Conservation (phyloP, 805 yeast genomes). For the Saccharomycopsis malanga region DNA sequence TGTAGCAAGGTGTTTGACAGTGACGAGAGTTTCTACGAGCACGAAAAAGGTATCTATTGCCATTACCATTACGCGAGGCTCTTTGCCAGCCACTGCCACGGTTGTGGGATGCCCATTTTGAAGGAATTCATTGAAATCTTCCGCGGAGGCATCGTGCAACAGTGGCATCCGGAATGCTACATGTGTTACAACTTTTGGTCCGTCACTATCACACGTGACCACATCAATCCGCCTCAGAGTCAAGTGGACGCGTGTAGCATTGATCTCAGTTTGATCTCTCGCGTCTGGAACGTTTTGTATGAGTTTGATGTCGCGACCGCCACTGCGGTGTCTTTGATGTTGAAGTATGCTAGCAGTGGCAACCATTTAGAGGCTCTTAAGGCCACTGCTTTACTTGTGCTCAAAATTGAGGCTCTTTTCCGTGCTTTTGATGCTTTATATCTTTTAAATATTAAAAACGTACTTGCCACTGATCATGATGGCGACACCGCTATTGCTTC, state of each 20-base stretch:
- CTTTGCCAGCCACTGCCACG: constrained; percentile 86
- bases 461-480: constrained; percentile 19
- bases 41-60: constrained; percentile 75
- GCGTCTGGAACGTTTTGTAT: constrained; percentile 81
- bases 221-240: constrained; percentile 40
- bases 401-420: constrained; percentile 71
- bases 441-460: constrained; percentile 24
- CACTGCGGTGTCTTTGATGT: constrained; percentile 83
- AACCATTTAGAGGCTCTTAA: constrained; percentile 58
- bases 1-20: constrained; percentile 83
- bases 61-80: constrained; percentile 85
- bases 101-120: constrained; percentile 84
- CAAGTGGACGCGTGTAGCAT: constrained; percentile 33
- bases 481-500: constrained; percentile 12
- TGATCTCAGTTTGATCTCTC: constrained; percentile 51
- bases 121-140: constrained; percentile 91
- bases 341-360: constrained; percentile 71
- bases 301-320: constrained; percentile 90
- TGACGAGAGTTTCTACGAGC: constrained; percentile 89
- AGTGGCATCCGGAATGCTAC: constrained; percentile 99
- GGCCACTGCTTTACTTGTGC: constrained; percentile 63
- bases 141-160: constrained; percentile 85
- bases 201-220: constrained; percentile 61
- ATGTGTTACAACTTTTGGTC: constrained; percentile 98
- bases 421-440: constrained; percentile 56